Percentiles rank a stretch among this genome's conserved stretches.
These are phyloP conservation scores for Cryphonectria naterciae DNA, from an alignment of 2,329 filamentous ascomycete species.

Conservation along the genomic window DNA sequence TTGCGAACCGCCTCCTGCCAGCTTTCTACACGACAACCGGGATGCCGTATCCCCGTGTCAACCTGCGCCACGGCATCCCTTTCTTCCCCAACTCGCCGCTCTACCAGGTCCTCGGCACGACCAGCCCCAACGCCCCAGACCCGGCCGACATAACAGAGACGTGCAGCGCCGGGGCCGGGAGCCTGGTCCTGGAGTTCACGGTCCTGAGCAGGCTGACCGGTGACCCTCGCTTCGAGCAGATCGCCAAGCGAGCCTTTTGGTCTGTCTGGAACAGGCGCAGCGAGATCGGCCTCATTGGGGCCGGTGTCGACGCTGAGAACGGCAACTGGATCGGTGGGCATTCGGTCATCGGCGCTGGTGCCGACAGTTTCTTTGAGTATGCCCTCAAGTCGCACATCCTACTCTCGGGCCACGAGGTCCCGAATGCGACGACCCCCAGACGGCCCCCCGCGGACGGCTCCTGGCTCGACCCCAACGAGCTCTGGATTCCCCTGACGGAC, in stretches of 20 bases:
- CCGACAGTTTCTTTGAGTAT: constrained; percentile 99
- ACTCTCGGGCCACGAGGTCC: constrained; percentile 73
- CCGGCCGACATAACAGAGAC: constrained; percentile 85
- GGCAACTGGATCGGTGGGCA: constrained; percentile 87
- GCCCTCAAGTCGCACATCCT: constrained; percentile 92
- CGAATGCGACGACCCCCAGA: constrained; percentile 53
- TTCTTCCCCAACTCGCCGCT: constrained; percentile 89
- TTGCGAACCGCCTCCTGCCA: constrained; percentile 81
- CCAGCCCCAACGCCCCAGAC: constrained; percentile 42
- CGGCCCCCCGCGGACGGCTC: constrained; percentile 41
- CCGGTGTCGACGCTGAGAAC: constrained; percentile 85
- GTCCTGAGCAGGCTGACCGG: constrained; percentile 87
- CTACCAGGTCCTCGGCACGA: constrained; percentile 55
- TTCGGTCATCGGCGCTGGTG: constrained; percentile 93
- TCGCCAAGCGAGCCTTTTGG: constrained; percentile 94
- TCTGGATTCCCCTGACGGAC: constrained; percentile 63
- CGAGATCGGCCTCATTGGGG: constrained; percentile 83
- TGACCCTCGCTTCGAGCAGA: constrained; percentile 83
- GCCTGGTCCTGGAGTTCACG: constrained; percentile 89
- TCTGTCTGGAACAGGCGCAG: constrained; percentile 91
- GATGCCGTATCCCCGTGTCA: constrained; percentile 92
- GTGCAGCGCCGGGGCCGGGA: constrained; percentile 95
- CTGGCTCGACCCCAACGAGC: constrained; percentile 67
- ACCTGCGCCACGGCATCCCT: constrained; percentile 85
- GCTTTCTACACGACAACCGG: constrained; percentile 92